These are phyloP conservation scores for Globisporangium uncinulatum DNA, from an alignment of 352 stramenopile species.

Conservation along the genomic window DNA sequence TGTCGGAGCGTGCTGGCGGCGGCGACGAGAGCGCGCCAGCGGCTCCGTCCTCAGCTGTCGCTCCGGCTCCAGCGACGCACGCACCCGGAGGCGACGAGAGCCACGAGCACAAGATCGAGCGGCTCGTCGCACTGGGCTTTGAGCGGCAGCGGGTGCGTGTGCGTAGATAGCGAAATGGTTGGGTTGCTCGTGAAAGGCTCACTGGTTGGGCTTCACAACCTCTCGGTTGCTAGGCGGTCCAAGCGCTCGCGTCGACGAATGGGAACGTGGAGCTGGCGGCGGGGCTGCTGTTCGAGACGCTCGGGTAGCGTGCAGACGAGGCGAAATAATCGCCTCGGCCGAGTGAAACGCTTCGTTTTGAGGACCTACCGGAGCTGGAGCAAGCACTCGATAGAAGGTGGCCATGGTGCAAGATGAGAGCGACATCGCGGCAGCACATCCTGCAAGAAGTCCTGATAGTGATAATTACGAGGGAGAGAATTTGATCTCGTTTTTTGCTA, in stretches of 20 bases:
- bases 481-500: too few relatives aligned
- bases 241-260: slow-evolving; percentile 64
- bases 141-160: slow-evolving; percentile 41
- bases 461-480: too few relatives aligned
- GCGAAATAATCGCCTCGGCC: background rate
- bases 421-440: too few relatives aligned
- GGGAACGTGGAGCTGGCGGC: slow-evolving; percentile 81
- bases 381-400: too few relatives aligned
- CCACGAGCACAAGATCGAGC: slow-evolving; percentile 51
- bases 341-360: too few relatives aligned
- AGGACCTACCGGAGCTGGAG: too few relatives aligned
- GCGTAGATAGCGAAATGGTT: background rate
- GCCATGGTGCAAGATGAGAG: background rate
- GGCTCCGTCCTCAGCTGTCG: slow-evolving; percentile 9
- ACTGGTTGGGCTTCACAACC: slow-evolving; percentile 10
- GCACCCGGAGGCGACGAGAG: slow-evolving; percentile 8
- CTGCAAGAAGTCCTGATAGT: too few relatives aligned
- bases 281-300: slow-evolving; percentile 70
- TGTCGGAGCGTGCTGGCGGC: slow-evolving; percentile 38
- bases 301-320: slow-evolving; percentile 18
- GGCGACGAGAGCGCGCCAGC: background rate
- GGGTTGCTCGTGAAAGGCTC: background rate
- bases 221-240: slow-evolving; percentile 35
- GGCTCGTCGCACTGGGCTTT: slow-evolving; percentile 65
- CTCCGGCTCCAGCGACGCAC: slow-evolving; percentile 9